A percentile compares a stretch with the other conserved stretches of the same genome.
Evolutionary conservation across 306 rosid genomes (phyloP).

Genomic region (Heteromeles arbutifolia): DNA sequence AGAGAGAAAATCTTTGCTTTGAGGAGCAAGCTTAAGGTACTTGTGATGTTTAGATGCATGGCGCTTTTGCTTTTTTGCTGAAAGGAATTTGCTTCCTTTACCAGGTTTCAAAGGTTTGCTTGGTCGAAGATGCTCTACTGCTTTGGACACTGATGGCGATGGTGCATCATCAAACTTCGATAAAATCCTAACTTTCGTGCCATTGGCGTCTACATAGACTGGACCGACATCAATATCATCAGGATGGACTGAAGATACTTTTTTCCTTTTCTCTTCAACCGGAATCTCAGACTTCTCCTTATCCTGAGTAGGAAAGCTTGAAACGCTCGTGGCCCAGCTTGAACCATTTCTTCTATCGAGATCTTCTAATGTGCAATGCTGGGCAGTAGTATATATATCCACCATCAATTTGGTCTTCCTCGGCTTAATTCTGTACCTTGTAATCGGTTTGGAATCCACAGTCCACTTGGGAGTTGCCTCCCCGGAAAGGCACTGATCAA

Average conservation of each 20-base stretch:
- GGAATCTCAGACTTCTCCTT: constrained; percentile 26
- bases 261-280: constrained; percentile 27
- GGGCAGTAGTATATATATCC: constrained; percentile 46
- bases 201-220: constrained; percentile 48
- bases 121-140: constrained; percentile 28
- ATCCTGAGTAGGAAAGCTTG: constrained; percentile 29
- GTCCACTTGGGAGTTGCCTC: constrained; percentile 47
- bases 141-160: constrained; percentile 22
- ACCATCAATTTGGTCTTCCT: constrained; percentile 51
- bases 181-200: constrained; percentile 47
- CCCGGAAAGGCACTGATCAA: constrained; percentile 55
- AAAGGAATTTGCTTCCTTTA: constrained; percentile 31
- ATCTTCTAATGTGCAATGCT: constrained; percentile 49
- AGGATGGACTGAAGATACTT: constrained; percentile 17
- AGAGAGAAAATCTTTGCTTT: constrained; percentile 23
- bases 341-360: constrained; percentile 54
- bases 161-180: constrained; percentile 36
- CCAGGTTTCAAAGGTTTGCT: constrained; percentile 29
- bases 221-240: constrained; percentile 37
- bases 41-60: constrained; percentile 28
- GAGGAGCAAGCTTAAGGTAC: constrained; percentile 30
- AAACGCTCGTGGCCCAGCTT: constrained; percentile 37
- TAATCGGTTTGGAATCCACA: constrained; percentile 24
- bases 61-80: constrained; percentile 37
- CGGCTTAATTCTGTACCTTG: constrained; percentile 43